Conservation (phyloP, 331 rosid genomes). For the Pyracantha coccinea region DNA sequence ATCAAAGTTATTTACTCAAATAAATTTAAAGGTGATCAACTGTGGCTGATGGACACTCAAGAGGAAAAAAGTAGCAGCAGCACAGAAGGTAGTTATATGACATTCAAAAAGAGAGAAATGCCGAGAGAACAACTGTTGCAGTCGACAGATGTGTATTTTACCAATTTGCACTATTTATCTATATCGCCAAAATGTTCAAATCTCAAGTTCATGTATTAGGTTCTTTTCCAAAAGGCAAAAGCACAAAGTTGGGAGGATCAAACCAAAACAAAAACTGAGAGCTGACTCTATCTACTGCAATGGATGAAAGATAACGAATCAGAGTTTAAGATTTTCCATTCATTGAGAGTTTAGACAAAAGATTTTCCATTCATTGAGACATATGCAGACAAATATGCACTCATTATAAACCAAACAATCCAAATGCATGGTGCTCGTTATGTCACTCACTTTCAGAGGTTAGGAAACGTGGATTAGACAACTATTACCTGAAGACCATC, state of each 20-base stretch:
- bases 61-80: background rate
- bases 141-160: background rate
- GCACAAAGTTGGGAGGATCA: no score
- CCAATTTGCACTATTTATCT: background rate
- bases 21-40: background rate
- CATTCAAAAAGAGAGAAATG: background rate
- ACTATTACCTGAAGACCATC: constrained; percentile 82
- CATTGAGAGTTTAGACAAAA: background rate
- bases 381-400: background rate
- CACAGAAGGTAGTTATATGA: background rate
- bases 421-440: background rate
- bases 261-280: no score
- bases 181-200: no score
- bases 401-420: background rate
- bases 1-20: background rate
- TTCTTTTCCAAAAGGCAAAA: no score
- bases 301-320: background rate
- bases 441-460: background rate
- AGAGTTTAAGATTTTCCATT: background rate
- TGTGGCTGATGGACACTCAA: background rate
- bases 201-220: no score
- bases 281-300: no score
- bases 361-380: background rate
- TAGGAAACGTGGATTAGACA: background rate
- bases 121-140: background rate